These are phyloP conservation scores for Suhomyces bokatorum DNA, from an alignment of 1,139 yeast species.

Conservation along the genomic window DNA sequence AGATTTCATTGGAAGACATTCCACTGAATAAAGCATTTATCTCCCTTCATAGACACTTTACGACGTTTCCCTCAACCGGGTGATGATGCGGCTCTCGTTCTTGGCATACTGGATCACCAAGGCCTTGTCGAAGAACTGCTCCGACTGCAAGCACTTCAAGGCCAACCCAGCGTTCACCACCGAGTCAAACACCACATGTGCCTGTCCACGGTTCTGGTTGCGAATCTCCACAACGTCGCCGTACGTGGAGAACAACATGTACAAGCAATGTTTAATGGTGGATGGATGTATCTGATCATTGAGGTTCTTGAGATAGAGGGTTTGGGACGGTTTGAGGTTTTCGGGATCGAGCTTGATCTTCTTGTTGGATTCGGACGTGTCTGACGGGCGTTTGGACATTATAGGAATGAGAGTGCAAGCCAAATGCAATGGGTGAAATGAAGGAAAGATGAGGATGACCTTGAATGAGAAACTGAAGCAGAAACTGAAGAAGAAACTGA, in stretches of 20 bases:
- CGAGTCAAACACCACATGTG: conserved; percentile 61
- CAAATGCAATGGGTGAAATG: too few species aligned
- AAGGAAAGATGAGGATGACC: too few species aligned
- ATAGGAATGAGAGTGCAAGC: too few species aligned
- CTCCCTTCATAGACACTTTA: too few species aligned
- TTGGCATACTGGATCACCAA: conserved; percentile 52
- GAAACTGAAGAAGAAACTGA: too few species aligned
- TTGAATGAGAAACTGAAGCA: too few species aligned
- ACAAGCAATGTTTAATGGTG: conserved; percentile 54
- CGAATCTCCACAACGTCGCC: conserved; percentile 65
- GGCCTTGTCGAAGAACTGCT: conserved; percentile 56
- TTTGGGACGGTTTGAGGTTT: conserved; percentile 33
- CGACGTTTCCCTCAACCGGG: not conserved
- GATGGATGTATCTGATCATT: conserved; percentile 58
- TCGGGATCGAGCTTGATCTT: conserved; percentile 15
- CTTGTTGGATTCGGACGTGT: conserved; percentile 6
- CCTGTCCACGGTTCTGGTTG: conserved; percentile 68
- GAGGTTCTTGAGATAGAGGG: conserved; percentile 66
- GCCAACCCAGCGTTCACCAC: conserved; percentile 56
- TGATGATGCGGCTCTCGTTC: conserved; percentile 30
- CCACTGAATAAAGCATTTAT: too few species aligned
- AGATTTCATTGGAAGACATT: too few species aligned
- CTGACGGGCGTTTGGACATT: not conserved
- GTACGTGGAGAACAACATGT: conserved; percentile 61
- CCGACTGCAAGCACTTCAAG: conserved; percentile 47